Conservation (phyloP, 1,284 basidiomycete species). For the Singerocomus inundabilis region DNA sequence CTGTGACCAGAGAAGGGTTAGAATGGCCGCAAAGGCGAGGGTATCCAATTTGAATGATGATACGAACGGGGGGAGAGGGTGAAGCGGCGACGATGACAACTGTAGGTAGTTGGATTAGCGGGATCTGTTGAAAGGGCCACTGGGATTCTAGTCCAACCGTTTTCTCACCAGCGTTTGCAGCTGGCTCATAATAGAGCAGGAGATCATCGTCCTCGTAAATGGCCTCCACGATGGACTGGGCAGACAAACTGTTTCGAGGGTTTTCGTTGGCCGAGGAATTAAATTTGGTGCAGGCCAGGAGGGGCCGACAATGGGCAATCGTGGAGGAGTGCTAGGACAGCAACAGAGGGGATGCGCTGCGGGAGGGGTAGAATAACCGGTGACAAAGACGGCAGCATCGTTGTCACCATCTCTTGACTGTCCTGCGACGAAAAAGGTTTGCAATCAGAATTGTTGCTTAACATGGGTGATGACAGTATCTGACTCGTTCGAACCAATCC, state of each 20-base stretch:
- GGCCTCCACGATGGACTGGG: not conserved
- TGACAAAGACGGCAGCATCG: no score
- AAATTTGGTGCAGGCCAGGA: not conserved
- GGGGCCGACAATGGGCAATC: no score
- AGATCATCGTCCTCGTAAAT: conserved; percentile 49
- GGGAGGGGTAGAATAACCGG: no score
- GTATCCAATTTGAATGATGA: not conserved
- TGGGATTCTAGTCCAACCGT: conserved; percentile 61
- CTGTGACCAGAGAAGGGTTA: no score
- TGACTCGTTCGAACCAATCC: no score
- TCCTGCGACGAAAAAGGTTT: no score
- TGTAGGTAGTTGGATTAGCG: conserved; percentile 33
- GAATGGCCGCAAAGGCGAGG: not conserved
- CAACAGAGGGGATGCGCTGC: no score
- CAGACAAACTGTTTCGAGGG: not conserved
- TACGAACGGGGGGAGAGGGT: not conserved
- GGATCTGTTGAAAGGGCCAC: conserved; percentile 65
- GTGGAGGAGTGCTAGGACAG: no score
- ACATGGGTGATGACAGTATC: no score
- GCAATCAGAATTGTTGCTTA: no score
- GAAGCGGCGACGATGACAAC: not conserved
- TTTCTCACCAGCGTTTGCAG: conserved; percentile 57
- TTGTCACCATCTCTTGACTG: no score
- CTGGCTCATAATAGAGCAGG: conserved; percentile 65
- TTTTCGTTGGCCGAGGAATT: not conserved